Percentiles rank a stretch among this genome's conserved stretches.
phyloP scores from a whole-genome alignment of 768 basidiomycete species.

The Termitomyces sp. region DNA sequence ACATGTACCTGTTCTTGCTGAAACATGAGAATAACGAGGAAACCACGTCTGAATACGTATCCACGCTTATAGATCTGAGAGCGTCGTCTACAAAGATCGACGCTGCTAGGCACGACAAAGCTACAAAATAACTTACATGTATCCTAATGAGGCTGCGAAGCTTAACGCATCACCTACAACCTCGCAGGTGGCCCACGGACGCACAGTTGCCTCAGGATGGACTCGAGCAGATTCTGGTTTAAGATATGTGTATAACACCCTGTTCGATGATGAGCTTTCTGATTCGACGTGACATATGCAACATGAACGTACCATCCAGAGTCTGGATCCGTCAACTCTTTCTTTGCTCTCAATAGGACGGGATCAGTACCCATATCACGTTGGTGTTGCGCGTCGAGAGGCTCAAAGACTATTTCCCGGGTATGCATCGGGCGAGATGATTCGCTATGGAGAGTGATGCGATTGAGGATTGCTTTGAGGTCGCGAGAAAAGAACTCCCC shows the following conservation, averaged over 20 bases:
- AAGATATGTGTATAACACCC: conserved; percentile 74
- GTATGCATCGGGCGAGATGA: conserved; percentile 69
- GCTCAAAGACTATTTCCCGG: conserved; percentile 79
- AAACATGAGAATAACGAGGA: conserved; percentile 73
- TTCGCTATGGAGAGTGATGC: conserved; percentile 78
- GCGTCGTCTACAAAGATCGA: conserved; percentile 36
- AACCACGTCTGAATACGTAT: conserved; percentile 67
- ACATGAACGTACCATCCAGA: conserved; percentile 52
- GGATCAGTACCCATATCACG: conserved; percentile 61
- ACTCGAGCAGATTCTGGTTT: conserved; percentile 82
- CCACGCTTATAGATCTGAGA: conserved; percentile 81
- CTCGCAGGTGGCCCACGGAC: conserved; percentile 78
- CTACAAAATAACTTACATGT: conserved; percentile 40
- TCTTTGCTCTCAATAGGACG: conserved; percentile 64
- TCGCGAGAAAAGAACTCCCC: conserved; percentile 79
- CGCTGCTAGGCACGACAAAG: background rate
- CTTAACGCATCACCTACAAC: conserved; percentile 75
- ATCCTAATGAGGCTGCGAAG: conserved; percentile 78
- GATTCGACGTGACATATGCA: background rate
- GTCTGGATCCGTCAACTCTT: conserved; percentile 59
- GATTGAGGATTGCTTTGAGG: conserved; percentile 70
- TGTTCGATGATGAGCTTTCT: conserved; percentile 18
- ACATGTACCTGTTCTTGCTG: conserved; percentile 71
- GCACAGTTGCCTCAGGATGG: conserved; percentile 82
- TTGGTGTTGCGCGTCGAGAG: conserved; percentile 59